Evolutionary conservation across 768 basidiomycete genomes (phyloP), one percentile per base, ranked within the genome.

Genomic region (Boletus sp.): DNA sequence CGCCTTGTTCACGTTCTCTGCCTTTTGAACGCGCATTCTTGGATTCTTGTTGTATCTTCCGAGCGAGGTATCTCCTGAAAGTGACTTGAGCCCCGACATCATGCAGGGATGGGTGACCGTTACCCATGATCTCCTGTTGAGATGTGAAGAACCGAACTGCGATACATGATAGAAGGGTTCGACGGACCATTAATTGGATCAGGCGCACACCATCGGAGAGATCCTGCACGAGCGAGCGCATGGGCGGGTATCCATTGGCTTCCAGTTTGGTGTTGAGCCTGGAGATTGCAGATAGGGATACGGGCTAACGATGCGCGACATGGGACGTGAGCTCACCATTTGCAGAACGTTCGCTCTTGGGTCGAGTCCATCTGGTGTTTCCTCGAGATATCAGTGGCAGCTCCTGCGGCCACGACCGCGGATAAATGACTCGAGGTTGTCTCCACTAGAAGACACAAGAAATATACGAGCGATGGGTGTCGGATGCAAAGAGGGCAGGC

Each of bases 181-280:
- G 42, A 67, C 78, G 61, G 58, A 92, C 94, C 89, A 92, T 93
- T 35, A 99, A 81, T 70, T 98, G 95, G 60, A 98, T 97, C 41
- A 99, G 81, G 59, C 91, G 86, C 18, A 97, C 94, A 35, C 97
- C 97, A 76, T 98, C 95, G 6, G 89, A 92, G 51, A 98, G 84
- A 78, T 98, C 97, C 53, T 82, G 80, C 29, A 93, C 89, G 7
- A 99, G 82, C 49, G 94, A 93, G 10, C 79, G 80, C 92, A 99
- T 95, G 12, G 92, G 83, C 7, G 90, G 89, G 66, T 94, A 84
- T 57, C 87, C 89, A 61, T 89, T 81, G 4, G 83, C 78, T 68
- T 98, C 94, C 32, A 99, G 82, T 70, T 96, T 95, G 9, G 94
- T 92, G 67, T 98, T 99, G 57, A 98, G 79, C 97, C 96, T 98